Evolutionary conservation across 1,284 basidiomycete genomes (phyloP).

Genomic region (Sanghuangporus sanghuang): DNA sequence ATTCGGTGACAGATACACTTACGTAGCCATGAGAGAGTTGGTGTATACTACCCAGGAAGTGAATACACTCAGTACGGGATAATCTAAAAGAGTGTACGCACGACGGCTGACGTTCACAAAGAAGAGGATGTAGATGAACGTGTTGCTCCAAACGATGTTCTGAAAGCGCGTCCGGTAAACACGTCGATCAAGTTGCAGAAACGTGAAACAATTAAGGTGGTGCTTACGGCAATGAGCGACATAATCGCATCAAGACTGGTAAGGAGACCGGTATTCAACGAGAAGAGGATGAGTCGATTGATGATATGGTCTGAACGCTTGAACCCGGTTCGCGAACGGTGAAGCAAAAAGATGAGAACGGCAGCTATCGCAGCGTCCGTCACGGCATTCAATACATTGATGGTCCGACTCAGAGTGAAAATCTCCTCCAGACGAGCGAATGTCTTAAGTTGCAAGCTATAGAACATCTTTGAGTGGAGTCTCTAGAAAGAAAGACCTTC

Average conservation of each 20-base stretch:
- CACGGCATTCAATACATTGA: slow-evolving; percentile 15
- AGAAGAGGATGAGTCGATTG: slow-evolving; percentile 17
- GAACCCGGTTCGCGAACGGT: slow-evolving; percentile 16
- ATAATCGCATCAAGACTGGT: slow-evolving; percentile 16
- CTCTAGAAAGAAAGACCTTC: neutral
- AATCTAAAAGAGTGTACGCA: neutral
- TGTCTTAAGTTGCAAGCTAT: slow-evolving; percentile 7
- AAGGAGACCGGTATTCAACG: slow-evolving; percentile 17
- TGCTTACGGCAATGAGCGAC: slow-evolving; percentile 15
- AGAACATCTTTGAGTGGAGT: neutral
- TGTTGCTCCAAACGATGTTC: slow-evolving; percentile 12
- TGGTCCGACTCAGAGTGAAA: slow-evolving; percentile 5
- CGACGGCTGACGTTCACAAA: slow-evolving; percentile 15
- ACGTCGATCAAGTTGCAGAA: neutral
- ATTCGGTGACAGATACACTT: neutral
- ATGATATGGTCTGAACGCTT: slow-evolving; percentile 15
- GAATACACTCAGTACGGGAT: neutral
- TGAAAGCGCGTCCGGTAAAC: neutral
- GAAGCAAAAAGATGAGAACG: slow-evolving; percentile 13
- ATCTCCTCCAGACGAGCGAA: slow-evolving; percentile 9
- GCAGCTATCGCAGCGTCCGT: slow-evolving; percentile 15
- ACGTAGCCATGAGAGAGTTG: slow-evolving; percentile 18
- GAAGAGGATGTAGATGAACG: slow-evolving; percentile 17
- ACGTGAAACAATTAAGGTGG: neutral
- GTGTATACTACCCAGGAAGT: slow-evolving; percentile 10